phyloP scores from a whole-genome alignment of 2,329 filamentous ascomycete genomes.

The Arthrobotrys entomopaga region DNA sequence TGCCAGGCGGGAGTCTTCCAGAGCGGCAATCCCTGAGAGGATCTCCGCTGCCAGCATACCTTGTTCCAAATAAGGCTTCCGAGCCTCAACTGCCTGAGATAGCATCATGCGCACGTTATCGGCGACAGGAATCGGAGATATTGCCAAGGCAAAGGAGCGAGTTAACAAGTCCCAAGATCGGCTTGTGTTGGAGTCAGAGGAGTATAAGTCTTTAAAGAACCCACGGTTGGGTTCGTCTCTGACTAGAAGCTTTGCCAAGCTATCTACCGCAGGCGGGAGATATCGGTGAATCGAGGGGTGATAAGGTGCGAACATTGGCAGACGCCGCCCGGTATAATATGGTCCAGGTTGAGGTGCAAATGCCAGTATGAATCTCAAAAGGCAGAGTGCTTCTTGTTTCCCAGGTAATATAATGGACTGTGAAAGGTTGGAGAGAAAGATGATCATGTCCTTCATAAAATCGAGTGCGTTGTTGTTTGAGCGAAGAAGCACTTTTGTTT shows the following conservation, averaged over 20 bases:
- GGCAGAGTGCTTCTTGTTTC: slow-evolving; percentile 84
- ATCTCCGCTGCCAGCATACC: slow-evolving; percentile 91
- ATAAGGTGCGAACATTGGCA: slow-evolving; percentile 81
- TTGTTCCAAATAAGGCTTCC: slow-evolving; percentile 91
- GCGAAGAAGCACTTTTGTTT: slow-evolving; percentile 84
- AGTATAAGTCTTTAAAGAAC: slow-evolving; percentile 83
- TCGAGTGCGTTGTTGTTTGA: slow-evolving; percentile 87
- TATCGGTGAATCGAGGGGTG: slow-evolving; percentile 85
- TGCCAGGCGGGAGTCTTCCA: slow-evolving; percentile 77
- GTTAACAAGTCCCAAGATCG: slow-evolving; percentile 83
- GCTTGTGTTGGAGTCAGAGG: slow-evolving; percentile 72
- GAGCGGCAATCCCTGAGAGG: slow-evolving; percentile 77
- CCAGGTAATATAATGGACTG: slow-evolving; percentile 82
- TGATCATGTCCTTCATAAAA: slow-evolving; percentile 95
- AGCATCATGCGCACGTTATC: slow-evolving; percentile 69
- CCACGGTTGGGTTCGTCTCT: slow-evolving; percentile 91
- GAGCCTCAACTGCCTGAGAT: slow-evolving; percentile 75
- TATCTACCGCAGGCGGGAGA: slow-evolving; percentile 87
- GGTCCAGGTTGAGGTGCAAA: slow-evolving; percentile 86
- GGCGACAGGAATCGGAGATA: slow-evolving; percentile 76
- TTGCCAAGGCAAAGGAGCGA: slow-evolving; percentile 83
- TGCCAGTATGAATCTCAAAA: slow-evolving; percentile 87
- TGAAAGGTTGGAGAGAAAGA: slow-evolving; percentile 88
- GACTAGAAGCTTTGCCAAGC: slow-evolving; percentile 88
- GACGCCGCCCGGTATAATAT: slow-evolving; percentile 66